Evolutionary conservation across 2,329 filamentous ascomycete species (phyloP).

Genomic region (Arthrobotrys sphaeroides): DNA sequence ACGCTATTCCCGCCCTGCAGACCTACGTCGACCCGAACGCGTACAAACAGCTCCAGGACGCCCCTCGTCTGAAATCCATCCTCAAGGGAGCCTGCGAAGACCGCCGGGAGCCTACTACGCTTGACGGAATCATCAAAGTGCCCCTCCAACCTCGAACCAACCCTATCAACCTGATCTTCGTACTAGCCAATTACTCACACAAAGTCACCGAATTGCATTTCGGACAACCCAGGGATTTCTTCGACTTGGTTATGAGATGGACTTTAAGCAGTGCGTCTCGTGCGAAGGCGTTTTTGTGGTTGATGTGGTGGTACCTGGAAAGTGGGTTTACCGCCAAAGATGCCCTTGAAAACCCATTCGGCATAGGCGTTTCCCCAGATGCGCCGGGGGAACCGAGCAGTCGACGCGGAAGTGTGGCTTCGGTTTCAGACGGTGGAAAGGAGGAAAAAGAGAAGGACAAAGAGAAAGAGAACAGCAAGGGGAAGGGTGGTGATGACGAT

Average conservation of each 20-base stretch:
- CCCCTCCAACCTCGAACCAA: conserved; percentile 94
- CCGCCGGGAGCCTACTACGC: conserved; percentile 79
- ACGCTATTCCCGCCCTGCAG: conserved; percentile 95
- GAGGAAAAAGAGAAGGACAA: conserved; percentile 64
- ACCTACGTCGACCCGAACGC: conserved; percentile 93
- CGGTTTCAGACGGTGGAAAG: conserved; percentile 72
- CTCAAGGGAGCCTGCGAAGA: conserved; percentile 96
- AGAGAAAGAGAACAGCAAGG: conserved; percentile 45
- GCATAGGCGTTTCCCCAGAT: conserved; percentile 62
- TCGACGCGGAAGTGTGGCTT: conserved; percentile 68
- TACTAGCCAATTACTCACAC: conserved; percentile 86
- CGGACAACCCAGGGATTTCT: conserved; percentile 84
- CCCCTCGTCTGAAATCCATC: conserved; percentile 93
- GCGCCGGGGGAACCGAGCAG: conserved; percentile 7
- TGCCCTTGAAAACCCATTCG: conserved; percentile 90
- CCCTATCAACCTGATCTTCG: conserved; percentile 95
- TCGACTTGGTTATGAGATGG: conserved; percentile 93
- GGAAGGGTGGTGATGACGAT: conserved; percentile 56
- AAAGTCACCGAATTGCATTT: conserved; percentile 96
- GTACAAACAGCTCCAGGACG: conserved; percentile 98
- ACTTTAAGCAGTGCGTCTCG: conserved; percentile 82
- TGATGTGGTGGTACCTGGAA: conserved; percentile 99
- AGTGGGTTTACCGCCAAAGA: conserved; percentile 91
- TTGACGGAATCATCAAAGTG: conserved; percentile 65
- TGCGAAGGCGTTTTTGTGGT: conserved; percentile 89